Evolutionary conservation across 805 yeast species (phyloP), one percentile per base, ranked within the genome.

Genomic region (Schwanniomyces polymorphus): DNA sequence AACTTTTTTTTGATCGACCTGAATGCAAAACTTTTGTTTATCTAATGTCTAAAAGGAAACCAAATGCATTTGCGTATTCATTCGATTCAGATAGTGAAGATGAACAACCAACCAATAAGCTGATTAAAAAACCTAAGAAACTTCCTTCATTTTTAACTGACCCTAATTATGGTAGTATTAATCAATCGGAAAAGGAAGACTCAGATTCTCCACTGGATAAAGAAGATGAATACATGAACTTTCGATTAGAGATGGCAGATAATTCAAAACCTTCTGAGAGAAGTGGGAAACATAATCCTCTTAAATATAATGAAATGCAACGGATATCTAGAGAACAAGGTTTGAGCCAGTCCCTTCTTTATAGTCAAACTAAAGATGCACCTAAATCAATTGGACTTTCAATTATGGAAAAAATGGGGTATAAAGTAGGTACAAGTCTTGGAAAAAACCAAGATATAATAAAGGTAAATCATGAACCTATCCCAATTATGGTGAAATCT

Each of bases 401-500:
- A 5, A 80, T 82, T 50, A 81, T 82, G 86, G 66, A 70, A 52
- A 76, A 70, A 52, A 82, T 82, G 86, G 87, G 86, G 0, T 82
- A 71, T 55, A 70, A 65, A 45, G 57, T 72, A 3, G 85, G 84
- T 16, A 67, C 72, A 23, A 55, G 71, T 0, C 59, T 80, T 14
- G 84, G 85, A 0, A 26, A 7, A 4, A 52, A 44, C 18, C 47
- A 55, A 11, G 49, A 33, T 17, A 38, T 34, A n/a, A 25, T 46
- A 10, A 46, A 53, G 27, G 27, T 50, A 18, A 52, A 55, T 4
- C 68, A 67, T 5, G 71, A 61, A 40, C 79, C 80, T 1, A 55
- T 75, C 7, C 7, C 56, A 10, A 52, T 63, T 1, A 48, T 50
- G 21, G 26, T 49, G 10, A 59, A 58, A 11, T 44, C 42, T 2